Evolutionary conservation across 2,329 filamentous ascomycete genomes (phyloP).

Genomic region (Colletotrichum camelliae): DNA sequence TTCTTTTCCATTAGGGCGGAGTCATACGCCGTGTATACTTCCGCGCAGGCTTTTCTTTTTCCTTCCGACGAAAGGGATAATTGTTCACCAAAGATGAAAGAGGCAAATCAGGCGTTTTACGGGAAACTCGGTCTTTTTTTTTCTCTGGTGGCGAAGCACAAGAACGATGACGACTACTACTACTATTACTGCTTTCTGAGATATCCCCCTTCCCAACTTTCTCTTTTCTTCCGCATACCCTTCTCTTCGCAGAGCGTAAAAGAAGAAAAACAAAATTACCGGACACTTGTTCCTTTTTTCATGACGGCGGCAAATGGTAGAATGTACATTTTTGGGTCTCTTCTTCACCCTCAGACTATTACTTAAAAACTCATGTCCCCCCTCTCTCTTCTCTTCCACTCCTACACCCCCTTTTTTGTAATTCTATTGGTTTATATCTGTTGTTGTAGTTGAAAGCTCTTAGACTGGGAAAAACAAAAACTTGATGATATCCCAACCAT

Average conservation of each 20-base stretch:
- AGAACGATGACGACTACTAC: constrained; percentile 22
- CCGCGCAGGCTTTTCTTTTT: not conserved
- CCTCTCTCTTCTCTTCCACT: not conserved
- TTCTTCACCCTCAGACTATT: not conserved
- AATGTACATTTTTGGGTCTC: constrained; percentile 13
- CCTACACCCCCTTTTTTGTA: not conserved
- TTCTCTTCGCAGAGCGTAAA: not conserved
- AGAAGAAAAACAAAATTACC: not conserved
- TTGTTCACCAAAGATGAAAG: not conserved
- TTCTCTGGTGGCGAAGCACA: constrained; percentile 27
- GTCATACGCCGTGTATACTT: constrained; percentile 1
- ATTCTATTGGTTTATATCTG: not conserved
- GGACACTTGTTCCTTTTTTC: not conserved
- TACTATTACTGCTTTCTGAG: not conserved
- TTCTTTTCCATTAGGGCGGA: not conserved
- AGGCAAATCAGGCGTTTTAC: not conserved
- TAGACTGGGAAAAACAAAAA: not conserved
- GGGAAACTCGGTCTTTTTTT: constrained; percentile 42
- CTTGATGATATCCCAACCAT: not conserved
- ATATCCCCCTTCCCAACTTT: constrained; percentile 5
- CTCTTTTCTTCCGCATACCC: not conserved
- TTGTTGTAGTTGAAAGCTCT: not conserved
- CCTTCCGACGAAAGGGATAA: not conserved
- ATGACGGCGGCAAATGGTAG: constrained; percentile 5
- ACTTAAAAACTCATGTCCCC: not conserved